Percentiles rank a stretch among this genome's conserved stretches.
These are phyloP conservation scores for Penicillium odoratum DNA, from an alignment of 495 filamentous ascomycete genomes.

Conservation along the genomic window DNA sequence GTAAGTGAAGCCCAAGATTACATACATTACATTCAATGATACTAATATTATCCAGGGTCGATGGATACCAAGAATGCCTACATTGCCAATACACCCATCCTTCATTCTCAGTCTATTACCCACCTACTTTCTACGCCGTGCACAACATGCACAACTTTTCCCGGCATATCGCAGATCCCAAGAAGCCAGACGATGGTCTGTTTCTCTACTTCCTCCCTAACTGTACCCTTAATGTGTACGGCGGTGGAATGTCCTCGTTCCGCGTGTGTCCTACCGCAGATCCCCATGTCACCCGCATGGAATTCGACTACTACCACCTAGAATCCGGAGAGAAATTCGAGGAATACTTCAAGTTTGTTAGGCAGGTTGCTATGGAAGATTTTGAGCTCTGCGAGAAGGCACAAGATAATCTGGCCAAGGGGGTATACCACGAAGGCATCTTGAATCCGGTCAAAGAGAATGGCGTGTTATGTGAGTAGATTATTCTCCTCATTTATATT, in stretches of 20 bases:
- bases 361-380: conserved; percentile 61
- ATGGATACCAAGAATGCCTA: conserved; percentile 63
- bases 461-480: conserved; percentile 52
- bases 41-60: conserved; percentile 42
- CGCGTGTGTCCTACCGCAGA: conserved; percentile 55
- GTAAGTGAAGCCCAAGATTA: conserved; percentile 24
- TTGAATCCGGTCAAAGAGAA: conserved; percentile 59
- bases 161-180: conserved; percentile 58
- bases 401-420: conserved; percentile 54
- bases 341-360: conserved; percentile 59
- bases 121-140: conserved; percentile 58
- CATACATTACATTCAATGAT: not conserved
- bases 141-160: conserved; percentile 59
- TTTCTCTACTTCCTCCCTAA: conserved; percentile 66
- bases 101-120: conserved; percentile 58
- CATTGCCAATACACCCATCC: conserved; percentile 66
- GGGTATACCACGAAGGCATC: conserved; percentile 59
- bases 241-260: conserved; percentile 61
- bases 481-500: not conserved
- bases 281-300: conserved; percentile 57
- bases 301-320: conserved; percentile 62
- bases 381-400: conserved; percentile 61
- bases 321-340: conserved; percentile 57
- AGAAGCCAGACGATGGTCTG: conserved; percentile 53
- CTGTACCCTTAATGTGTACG: conserved; percentile 62